phyloP scores from a whole-genome alignment of 2,329 filamentous ascomycete species.

The Verticillium albo-atrum region DNA sequence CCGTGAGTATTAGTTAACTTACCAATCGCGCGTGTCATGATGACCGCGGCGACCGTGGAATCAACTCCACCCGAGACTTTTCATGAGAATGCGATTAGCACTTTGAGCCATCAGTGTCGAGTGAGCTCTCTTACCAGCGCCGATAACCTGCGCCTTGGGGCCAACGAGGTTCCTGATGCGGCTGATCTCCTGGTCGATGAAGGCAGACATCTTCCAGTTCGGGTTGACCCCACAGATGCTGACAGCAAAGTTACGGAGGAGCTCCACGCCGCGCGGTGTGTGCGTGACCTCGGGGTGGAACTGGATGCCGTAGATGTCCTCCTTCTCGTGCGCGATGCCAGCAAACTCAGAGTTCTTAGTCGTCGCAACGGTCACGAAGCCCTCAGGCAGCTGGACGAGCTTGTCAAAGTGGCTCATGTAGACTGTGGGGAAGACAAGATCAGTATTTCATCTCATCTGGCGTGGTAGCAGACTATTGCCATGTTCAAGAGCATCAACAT shows the following conservation, averaged over 20 bases:
- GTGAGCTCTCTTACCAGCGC: too few species aligned
- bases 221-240: conserved; percentile 72
- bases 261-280: conserved; percentile 61
- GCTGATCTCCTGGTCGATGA: conserved; percentile 73
- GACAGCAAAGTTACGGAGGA: conserved; percentile 80
- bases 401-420: conserved; percentile 94
- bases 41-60: conserved; percentile 77
- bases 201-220: conserved; percentile 84
- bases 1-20: neutral
- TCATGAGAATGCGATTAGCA: too few species aligned
- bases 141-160: conserved; percentile 72
- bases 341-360: conserved; percentile 76
- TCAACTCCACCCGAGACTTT: conserved; percentile 75
- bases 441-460: neutral
- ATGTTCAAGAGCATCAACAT: too few species aligned
- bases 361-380: conserved; percentile 69
- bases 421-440: conserved; percentile 26
- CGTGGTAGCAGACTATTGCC: too few species aligned
- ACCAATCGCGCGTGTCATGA: conserved; percentile 81
- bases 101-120: too few species aligned
- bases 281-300: conserved; percentile 86
- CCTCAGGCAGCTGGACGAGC: conserved; percentile 66
- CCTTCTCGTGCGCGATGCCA: conserved; percentile 68
- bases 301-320: conserved; percentile 77
- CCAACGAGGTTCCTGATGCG: conserved; percentile 82